These are phyloP conservation scores for Limnanthes douglasii DNA, from an alignment of 345 rosid genomes.

Conservation along the genomic window DNA sequence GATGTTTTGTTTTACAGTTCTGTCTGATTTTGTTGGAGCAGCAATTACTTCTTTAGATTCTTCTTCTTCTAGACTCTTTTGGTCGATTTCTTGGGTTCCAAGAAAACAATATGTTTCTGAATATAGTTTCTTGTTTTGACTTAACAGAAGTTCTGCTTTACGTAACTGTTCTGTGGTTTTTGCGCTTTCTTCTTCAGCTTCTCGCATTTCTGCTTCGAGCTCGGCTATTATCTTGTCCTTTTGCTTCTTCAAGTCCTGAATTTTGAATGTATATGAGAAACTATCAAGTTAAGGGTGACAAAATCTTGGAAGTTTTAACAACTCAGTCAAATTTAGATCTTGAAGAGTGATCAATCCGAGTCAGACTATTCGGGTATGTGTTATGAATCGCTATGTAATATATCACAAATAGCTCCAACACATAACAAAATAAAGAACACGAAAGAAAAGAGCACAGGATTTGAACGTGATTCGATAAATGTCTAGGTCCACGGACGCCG, in stretches of 20 bases:
- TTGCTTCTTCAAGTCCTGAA: slow-evolving; percentile 40
- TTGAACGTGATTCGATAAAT: no score
- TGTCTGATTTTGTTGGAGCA: slow-evolving; percentile 20
- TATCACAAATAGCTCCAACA: no score
- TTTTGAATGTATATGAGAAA: slow-evolving; percentile 1
- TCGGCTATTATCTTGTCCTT: slow-evolving; percentile 35
- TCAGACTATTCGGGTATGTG: no score
- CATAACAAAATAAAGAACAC: no score
- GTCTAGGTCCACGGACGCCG: no score
- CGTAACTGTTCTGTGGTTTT: slow-evolving; percentile 23
- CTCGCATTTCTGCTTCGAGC: slow-evolving; percentile 51
- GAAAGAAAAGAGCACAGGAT: no score
- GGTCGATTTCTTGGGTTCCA: slow-evolving; percentile 18
- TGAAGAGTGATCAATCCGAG: no score
- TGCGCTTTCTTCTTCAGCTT: slow-evolving; percentile 36
- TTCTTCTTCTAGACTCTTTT: slow-evolving; percentile 11
- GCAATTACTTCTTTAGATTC: slow-evolving; percentile 11
- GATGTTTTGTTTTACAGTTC: slow-evolving; percentile 12
- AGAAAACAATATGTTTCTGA: slow-evolving; percentile 13
- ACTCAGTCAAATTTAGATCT: no score
- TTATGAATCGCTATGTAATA: no score
- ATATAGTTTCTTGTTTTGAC: slow-evolving; percentile 38
- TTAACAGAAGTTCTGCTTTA: slow-evolving; percentile 34
- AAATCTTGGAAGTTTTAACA: no score
- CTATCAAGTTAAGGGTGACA: no score